Conservation (phyloP, 83 land plant species). For the Thuja plicata region DNA sequence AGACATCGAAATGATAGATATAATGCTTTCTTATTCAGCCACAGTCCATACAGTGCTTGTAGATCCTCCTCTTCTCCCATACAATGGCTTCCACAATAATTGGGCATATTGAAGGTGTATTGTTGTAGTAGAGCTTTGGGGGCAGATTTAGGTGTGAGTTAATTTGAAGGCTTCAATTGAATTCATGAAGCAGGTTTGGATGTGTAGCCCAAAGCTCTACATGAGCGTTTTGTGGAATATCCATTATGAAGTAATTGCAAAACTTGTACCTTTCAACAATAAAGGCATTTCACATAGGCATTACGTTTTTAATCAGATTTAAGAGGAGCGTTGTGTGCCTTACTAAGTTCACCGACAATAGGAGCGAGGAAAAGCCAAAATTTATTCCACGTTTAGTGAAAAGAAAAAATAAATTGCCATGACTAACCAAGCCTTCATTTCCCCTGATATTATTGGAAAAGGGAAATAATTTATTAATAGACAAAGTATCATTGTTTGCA, state of each 20-base stretch:
- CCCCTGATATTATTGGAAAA: neutral
- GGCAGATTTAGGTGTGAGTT: too few relatives aligned
- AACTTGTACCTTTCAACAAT: neutral
- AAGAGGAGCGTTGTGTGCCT: neutral
- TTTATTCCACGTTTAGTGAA: too few relatives aligned
- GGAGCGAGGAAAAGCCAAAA: neutral
- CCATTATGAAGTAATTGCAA: neutral
- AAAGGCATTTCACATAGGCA: neutral
- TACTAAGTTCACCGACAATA: neutral
- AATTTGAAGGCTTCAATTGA: too few relatives aligned
- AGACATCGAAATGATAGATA: too few relatives aligned
- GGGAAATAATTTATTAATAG: neutral
- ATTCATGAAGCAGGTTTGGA: too few relatives aligned
- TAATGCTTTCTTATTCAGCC: too few relatives aligned
- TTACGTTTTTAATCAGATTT: neutral
- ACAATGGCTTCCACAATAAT: too few relatives aligned
- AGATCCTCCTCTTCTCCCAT: too few relatives aligned
- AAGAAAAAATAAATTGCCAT: neutral
- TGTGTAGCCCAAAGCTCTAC: too few relatives aligned
- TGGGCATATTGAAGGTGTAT: too few relatives aligned
- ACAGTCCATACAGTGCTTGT: too few relatives aligned
- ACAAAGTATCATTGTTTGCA: neutral
- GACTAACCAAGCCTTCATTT: neutral
- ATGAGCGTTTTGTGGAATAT: neutral
- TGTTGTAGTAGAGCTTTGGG: too few relatives aligned